phyloP scores from a whole-genome alignment of 345 rosid species.

The Citrus hindsii region DNA sequence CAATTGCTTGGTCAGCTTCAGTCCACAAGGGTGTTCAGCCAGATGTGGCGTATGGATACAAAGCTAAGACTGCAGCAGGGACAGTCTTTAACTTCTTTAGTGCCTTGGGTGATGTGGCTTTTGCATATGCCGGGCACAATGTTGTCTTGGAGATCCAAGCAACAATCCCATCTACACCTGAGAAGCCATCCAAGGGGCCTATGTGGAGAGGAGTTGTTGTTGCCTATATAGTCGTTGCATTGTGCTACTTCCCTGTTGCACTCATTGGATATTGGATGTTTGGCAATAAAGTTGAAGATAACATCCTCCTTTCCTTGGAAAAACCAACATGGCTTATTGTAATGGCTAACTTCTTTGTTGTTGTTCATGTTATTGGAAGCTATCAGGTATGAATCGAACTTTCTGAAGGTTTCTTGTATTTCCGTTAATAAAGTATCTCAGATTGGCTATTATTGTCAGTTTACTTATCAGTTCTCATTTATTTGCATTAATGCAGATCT shows the following conservation, averaged over 20 bases:
- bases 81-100: constrained; percentile 55
- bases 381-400: constrained; percentile 48
- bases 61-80: constrained; percentile 34
- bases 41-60: constrained; percentile 51
- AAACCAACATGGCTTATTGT: constrained; percentile 73
- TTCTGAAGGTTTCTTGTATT: not conserved
- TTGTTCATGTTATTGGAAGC: constrained; percentile 74
- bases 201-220: constrained; percentile 76
- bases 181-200: constrained; percentile 68
- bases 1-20: constrained; percentile 74
- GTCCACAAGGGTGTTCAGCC: constrained; percentile 45
- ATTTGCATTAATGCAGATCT: constrained; percentile 29
- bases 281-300: constrained; percentile 51
- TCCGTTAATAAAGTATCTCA: not conserved
- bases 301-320: constrained; percentile 52
- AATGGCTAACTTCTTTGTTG: constrained; percentile 70
- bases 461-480: not conserved
- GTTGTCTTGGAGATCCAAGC: constrained; percentile 83
- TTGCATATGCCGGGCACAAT: constrained; percentile 79
- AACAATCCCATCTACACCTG: constrained; percentile 74
- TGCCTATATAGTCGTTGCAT: constrained; percentile 64
- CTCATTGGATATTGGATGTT: constrained; percentile 56
- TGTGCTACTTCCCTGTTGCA: constrained; percentile 82
- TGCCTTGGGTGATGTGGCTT: constrained; percentile 66
- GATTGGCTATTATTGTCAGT: not conserved